Evolutionary conservation across 1,284 basidiomycete genomes (phyloP), one percentile per base, ranked within the genome.

Genomic region (Inonotus obliquus): DNA sequence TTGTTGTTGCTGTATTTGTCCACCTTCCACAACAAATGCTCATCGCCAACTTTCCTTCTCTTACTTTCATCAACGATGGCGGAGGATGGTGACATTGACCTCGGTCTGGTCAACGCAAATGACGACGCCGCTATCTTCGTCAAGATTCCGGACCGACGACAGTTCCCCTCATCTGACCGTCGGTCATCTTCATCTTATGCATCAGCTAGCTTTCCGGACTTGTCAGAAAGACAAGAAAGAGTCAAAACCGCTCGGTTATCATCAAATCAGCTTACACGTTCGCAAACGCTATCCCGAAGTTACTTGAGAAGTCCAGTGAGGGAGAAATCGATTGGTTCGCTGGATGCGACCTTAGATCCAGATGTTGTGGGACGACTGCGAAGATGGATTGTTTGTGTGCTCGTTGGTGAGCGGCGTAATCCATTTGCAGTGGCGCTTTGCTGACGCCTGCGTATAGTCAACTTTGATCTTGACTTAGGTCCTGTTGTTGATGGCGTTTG

Each of bases 401-500:
- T 85, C 27, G 79, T 94, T 59, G 92, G 93, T 80, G 70, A 67
- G 77, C 71, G 59, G 62, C 32, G 47, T 41, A 55, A 37, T 4
- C 37, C 54, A 14, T 48, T 19, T 2, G 48, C 25, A 37, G 44
- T 13, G 47, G 27, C 58, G 39, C 32, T 54, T 61, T 56, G 19
- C 57, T 63, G 63, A 66, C 65, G 54, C 54, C 56, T 21, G 4
- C 59, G 75, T 55, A 65, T 76, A 84, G 92, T 95, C 61, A 86
- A 95, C 67, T 96, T 96, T 69, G 93, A 96, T 73, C 72, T 94
- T 52, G 92, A 96, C 66, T 77, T 89, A 49, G 95, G 94, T 0
- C 95, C 95, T 4, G 86, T 91, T 10, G 80, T 97, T 21, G 84
- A 87, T 65, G 84, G 85, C 57, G 77, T 87, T 65, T 91, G 83